Base-by-base conservation (phyloP, 2,329 filamentous ascomycete genomes). In the Daldinia eschscholtzii region DNA sequence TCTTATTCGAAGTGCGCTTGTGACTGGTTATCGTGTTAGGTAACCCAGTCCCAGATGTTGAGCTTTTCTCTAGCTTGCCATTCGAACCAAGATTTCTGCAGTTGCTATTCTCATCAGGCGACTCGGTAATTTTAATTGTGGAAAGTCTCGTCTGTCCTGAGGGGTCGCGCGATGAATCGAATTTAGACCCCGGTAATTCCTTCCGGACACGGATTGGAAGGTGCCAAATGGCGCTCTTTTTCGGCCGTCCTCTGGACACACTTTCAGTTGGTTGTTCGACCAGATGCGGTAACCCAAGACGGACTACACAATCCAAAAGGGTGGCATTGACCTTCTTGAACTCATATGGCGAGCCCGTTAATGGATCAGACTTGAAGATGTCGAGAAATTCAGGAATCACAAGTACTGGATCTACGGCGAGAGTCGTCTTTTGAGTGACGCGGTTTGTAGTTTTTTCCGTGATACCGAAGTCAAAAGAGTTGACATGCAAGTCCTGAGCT, bases 291-390 rank as follows among this genome's bases (percentile, higher is more conserved):
- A 68, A n/a, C 28, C 61, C 65, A 1, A 33, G 35, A 13, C 37
- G 55, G 12, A 68, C 28, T 39, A 68, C 57, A 23, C 65, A 68
- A 46, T 68, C 61, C 18, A 68, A 35, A 58, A 68, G 52, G 13
- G 52, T 68, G 5, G 37, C 61, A 13, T 60, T 44, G 30, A 33
- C 30, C 30, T 33, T 33, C 30, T 33, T 33, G 30, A 33, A 33
- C 30, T 33, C 30, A 44, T 44, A 6, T 6, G 13, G 41, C 41
- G 6, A 15, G 18, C 5, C 41, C 15, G 41, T 15, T 6, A 10
- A 33, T 33, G 1, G 30, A 2, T 33, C 30, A 10, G 4, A 63
- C 59, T n/a, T 41, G 30, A 64, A 70, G 15, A 65, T 53, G 35
- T 42, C 61, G 10, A 57, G 4, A 55, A 33, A 10, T 33, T 33